Percentiles rank a stretch among this genome's conserved stretches.
These are phyloP conservation scores for Lotmaria passim DNA, from an alignment of 208 protist genomes.

Conservation along the genomic window DNA sequence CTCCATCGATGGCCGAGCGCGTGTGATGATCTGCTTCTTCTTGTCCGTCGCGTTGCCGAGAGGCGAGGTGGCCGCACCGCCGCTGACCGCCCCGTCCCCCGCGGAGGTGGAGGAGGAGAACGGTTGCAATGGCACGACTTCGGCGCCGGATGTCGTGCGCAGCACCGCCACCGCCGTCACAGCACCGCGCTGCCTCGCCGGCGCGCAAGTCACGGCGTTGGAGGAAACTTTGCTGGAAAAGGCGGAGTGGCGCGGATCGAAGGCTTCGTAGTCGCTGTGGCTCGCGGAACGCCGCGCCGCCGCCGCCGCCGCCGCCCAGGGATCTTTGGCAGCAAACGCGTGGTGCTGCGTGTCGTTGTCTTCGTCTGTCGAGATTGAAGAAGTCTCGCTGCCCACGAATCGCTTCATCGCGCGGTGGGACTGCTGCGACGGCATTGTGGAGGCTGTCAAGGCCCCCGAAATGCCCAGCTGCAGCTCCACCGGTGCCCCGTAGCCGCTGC, in stretches of 20 bases:
- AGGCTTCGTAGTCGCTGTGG: background rate
- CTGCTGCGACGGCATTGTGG: constrained; percentile 10
- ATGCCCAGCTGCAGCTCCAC: background rate
- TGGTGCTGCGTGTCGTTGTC: constrained; percentile 1
- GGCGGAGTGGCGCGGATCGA: background rate
- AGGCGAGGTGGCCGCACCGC: background rate
- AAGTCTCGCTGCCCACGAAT: background rate
- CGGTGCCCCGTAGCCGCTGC: background rate
- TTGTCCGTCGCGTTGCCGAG: background rate
- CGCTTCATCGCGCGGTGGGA: constrained; percentile 2
- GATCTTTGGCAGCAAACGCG: background rate
- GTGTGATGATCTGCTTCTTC: background rate
- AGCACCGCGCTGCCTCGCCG: background rate
- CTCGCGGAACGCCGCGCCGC: background rate
- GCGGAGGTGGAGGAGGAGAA: background rate
- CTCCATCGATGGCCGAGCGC: background rate
- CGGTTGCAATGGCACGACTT: background rate
- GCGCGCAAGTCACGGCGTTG: background rate
- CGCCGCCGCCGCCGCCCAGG: background rate
- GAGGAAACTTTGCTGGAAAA: background rate
- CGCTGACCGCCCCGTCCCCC: background rate
- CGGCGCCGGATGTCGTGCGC: background rate
- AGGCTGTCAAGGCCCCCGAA: background rate
- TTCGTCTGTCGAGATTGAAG: background rate
- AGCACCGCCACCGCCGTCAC: background rate